Evolutionary conservation across 768 basidiomycete species (phyloP).

Genomic region (Tylopilus vinaceipallidus): DNA sequence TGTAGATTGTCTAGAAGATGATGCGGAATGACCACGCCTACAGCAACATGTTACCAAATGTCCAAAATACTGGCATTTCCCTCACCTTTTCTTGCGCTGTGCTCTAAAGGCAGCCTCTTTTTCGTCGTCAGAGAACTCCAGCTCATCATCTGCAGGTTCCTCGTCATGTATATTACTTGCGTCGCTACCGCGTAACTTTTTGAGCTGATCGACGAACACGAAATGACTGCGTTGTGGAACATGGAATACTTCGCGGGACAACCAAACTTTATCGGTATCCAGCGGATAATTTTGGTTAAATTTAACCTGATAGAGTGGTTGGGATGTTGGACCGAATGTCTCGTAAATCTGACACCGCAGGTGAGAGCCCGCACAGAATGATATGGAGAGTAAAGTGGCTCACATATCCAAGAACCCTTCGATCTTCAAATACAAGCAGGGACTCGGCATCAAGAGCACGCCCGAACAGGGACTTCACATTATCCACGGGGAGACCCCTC

Average conservation of each 20-base stretch:
- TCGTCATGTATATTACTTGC: constrained; percentile 95
- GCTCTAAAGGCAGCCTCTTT: constrained; percentile 73
- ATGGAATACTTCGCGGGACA: constrained; percentile 75
- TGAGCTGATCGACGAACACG: constrained; percentile 75
- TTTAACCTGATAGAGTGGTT: constrained; percentile 87
- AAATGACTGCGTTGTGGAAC: constrained; percentile 78
- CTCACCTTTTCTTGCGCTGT: constrained; percentile 58
- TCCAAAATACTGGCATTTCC: constrained; percentile 5
- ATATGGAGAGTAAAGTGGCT: constrained; percentile 31
- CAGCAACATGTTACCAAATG: constrained; percentile 1
- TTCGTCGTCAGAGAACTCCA: constrained; percentile 96
- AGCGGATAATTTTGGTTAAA: constrained; percentile 69
- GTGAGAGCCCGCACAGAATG: constrained; percentile 14
- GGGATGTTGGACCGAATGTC: constrained; percentile 91
- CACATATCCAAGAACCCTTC: constrained; percentile 89
- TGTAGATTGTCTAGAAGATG: constrained; percentile 55
- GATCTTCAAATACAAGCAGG: constrained; percentile 84
- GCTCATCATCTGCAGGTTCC: constrained; percentile 84
- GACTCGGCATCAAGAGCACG: constrained; percentile 85
- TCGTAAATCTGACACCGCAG: constrained; percentile 68
- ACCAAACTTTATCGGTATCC: constrained; percentile 50
- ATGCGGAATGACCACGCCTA: constrained; percentile 54
- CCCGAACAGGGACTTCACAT: constrained; percentile 47
- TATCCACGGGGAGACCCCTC: constrained; percentile 51
- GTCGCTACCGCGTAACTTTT: constrained; percentile 79